Evolutionary conservation across 2,329 filamentous ascomycete species (phyloP), one percentile per base, ranked within the genome.

Genomic region (Xylariaceae sp.): DNA sequence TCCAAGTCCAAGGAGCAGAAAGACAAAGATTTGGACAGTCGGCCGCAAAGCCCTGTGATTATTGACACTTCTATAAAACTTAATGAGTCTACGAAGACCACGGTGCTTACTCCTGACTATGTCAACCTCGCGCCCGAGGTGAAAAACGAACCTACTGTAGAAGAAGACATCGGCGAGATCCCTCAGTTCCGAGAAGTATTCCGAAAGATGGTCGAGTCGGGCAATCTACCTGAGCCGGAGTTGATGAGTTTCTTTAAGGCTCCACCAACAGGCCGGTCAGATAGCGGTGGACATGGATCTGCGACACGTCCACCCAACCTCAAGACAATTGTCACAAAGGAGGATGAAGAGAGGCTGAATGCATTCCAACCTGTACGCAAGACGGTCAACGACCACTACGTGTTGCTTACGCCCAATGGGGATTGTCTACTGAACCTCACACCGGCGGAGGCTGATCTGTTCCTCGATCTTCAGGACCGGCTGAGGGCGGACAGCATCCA

Each of bases 401-500:
- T 86, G 52, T 75, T 91, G 54, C 79, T 91, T 42, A 90, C 86
- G 0, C 85, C 86, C 0, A 82, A 85, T 50, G 86, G 87, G 10
- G 83, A 88, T 51, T 87, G 85, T 60, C 73, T 92, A n/a, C 82
- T 84, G 53, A 84, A 86, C 47, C 67, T 93, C 43, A 82, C 75
- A 1, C 67, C 75, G 4, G 79, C 84, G 34, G 82, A 91, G 51
- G 86, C 91, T 59, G 73, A 83, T 25, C 76, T 77, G 4, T 91
- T 86, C 54, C 69, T 92, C 10, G 73, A 80, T 40, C 74, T 92
- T 5, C 88, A 92, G 63, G 70, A 74, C 38, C 68, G 68, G 6
- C 67, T 88, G 36, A 74, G 76, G 2, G 60, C 64, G 7, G 68
- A 70, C 29, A 72, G 74, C 12, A 67, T 71, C 37, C 73, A 72